phyloP scores from a whole-genome alignment of 1,139 yeast genomes.

The Taphrina betulina region DNA sequence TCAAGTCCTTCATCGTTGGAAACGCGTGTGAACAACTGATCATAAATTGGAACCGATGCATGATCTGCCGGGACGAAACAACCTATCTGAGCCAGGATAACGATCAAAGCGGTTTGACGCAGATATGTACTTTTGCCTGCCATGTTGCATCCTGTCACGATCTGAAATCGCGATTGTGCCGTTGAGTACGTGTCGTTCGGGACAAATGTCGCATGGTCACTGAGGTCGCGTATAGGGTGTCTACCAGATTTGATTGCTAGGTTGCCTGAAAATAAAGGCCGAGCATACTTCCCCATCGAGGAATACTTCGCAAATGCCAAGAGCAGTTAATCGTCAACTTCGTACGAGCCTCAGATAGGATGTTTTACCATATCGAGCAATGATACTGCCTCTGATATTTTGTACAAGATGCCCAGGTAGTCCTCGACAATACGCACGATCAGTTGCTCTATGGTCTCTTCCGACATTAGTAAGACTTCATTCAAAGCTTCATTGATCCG shows the following conservation, averaged over 20 bases:
- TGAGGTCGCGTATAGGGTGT: constrained; percentile 73
- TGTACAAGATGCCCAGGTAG: constrained; percentile 47
- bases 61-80: constrained; percentile 63
- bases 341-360: too few species aligned
- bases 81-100: constrained; percentile 81
- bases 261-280: constrained; percentile 46
- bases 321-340: too few species aligned
- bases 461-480: constrained; percentile 50
- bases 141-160: constrained; percentile 76
- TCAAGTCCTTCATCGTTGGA: constrained; percentile 72
- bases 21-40: constrained; percentile 55
- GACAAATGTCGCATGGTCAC: constrained; percentile 53
- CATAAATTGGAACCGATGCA: constrained; percentile 60
- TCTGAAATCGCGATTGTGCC: constrained; percentile 50
- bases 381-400: constrained; percentile 51
- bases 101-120: constrained; percentile 59
- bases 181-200: constrained; percentile 65
- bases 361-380: constrained; percentile 49
- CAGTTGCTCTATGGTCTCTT: constrained; percentile 46
- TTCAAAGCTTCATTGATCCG: constrained; percentile 47
- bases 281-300: constrained; percentile 31
- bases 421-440: constrained; percentile 41
- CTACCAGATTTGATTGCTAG: constrained; percentile 53
- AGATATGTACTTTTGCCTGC: constrained; percentile 73
- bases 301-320: not conserved